phyloP scores from a whole-genome alignment of 139 green algal genomes.

The Chlorella sp. region DNA sequence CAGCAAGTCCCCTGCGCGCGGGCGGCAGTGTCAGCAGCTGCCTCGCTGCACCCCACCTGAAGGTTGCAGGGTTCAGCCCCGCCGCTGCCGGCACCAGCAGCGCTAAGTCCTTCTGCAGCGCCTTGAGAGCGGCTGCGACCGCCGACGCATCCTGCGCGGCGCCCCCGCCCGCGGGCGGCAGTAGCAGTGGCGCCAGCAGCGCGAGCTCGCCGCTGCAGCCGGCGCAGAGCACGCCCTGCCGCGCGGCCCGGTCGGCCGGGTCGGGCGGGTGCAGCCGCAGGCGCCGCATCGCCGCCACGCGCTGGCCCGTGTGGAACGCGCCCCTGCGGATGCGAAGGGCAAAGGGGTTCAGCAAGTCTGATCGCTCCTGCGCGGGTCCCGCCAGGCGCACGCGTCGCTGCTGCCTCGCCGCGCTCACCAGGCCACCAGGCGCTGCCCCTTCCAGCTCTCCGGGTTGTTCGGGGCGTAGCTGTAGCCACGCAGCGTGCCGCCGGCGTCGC shows the following conservation, averaged over 20 bases:
- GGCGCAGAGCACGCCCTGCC: conserved; percentile 33
- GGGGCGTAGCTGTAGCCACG: conserved; percentile 44
- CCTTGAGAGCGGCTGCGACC: conserved; percentile 27
- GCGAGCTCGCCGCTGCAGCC: conserved; percentile 9
- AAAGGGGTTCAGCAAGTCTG: too few relatives aligned
- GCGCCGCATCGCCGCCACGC: conserved; percentile 27
- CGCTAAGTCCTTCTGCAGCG: conserved; percentile 55
- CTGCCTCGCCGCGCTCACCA: conserved; percentile 1
- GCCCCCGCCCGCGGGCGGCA: neutral
- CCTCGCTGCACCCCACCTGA: conserved; percentile 43
- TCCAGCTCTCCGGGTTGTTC: conserved; percentile 52
- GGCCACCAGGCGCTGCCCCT: conserved; percentile 56
- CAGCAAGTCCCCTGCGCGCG: neutral
- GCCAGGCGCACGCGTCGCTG: neutral
- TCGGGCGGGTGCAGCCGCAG: conserved; percentile 3
- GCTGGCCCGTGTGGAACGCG: conserved; percentile 30
- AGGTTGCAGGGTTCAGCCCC: conserved; percentile 74
- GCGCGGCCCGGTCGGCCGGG: conserved; percentile 3
- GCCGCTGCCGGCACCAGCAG: conserved; percentile 52
- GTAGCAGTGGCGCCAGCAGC: conserved; percentile 15
- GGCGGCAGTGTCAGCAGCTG: neutral
- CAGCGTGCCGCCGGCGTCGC: conserved; percentile 57
- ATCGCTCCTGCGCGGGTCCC: neutral
- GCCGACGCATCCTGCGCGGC: conserved; percentile 23
- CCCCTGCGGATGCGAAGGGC: conserved; percentile 16